Percentiles rank a stretch among this genome's conserved stretches.
Conservation (phyloP, 805 yeast genomes). For the Saturnispora hagleri region DNA sequence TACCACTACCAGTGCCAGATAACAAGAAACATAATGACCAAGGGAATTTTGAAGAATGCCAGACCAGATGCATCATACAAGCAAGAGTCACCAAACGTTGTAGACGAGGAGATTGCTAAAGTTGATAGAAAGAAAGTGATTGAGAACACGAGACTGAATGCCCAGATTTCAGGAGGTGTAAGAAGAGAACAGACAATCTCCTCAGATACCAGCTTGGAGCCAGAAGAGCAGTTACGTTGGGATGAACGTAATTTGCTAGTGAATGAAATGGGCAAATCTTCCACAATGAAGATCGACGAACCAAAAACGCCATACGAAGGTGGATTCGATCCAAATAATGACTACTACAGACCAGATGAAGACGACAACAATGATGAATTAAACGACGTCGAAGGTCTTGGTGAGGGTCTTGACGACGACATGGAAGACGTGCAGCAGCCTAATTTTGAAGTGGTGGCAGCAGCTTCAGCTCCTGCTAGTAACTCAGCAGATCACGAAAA, state of each 20-base stretch:
- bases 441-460: not conserved
- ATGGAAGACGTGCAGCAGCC: not conserved
- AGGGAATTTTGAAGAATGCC: conserved; percentile 29
- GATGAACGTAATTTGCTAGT: conserved; percentile 67
- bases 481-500: not conserved
- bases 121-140: conserved; percentile 59
- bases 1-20: not conserved
- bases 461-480: not conserved
- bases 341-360: conserved; percentile 62
- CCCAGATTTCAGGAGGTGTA: conserved; percentile 28
- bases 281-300: conserved; percentile 82
- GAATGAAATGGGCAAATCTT: conserved; percentile 64
- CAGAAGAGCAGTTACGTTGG: conserved; percentile 59
- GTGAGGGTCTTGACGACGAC: conserved; percentile 24
- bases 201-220: not conserved
- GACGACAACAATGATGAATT: conserved; percentile 32
- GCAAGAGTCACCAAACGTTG: conserved; percentile 15
- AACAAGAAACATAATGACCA: conserved; percentile 13
- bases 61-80: conserved; percentile 17
- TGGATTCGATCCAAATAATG: conserved; percentile 74
- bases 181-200: not conserved
- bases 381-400: conserved; percentile 38
- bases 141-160: conserved; percentile 69
- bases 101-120: conserved; percentile 10
- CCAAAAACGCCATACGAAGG: conserved; percentile 95